phyloP scores from a whole-genome alignment of 2,329 filamentous ascomycete genomes.

The Cryphonectria naterciae region DNA sequence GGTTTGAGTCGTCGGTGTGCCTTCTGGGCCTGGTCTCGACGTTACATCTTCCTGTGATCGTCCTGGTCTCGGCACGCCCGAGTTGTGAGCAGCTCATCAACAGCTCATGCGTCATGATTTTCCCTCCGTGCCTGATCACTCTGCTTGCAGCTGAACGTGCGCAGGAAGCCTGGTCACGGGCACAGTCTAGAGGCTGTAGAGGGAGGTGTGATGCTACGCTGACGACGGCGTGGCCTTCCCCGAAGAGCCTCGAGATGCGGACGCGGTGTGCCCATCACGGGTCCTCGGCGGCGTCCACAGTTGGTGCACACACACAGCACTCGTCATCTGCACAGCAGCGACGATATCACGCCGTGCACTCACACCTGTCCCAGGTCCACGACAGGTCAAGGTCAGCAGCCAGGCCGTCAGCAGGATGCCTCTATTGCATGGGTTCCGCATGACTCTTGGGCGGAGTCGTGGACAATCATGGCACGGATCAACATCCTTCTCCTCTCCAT shows the following conservation, averaged over 20 bases:
- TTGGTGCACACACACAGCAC: not conserved
- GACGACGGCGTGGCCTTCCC: not conserved
- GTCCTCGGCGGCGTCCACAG: not conserved
- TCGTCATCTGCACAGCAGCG: slow-evolving; percentile 4
- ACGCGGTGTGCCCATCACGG: slow-evolving; percentile 1
- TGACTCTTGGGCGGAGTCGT: not conserved
- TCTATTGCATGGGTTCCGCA: not conserved
- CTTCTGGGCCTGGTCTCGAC: not conserved
- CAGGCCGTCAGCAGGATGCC: not conserved
- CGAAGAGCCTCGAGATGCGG: not conserved
- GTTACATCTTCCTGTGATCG: slow-evolving; percentile 2
- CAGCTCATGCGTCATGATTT: not conserved
- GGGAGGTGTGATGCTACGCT: slow-evolving; percentile 14
- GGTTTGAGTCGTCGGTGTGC: not conserved
- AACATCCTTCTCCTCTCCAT: not conserved
- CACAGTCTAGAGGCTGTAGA: not conserved
- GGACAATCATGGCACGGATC: not conserved
- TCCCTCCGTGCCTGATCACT: not conserved
- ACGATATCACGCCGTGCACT: slow-evolving; percentile 3
- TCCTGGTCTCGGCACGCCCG: not conserved
- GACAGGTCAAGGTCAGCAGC: not conserved
- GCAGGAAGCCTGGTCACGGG: not conserved
- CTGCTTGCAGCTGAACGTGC: not conserved
- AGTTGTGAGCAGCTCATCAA: not conserved
- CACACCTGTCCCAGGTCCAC: not conserved